Percentiles rank a stretch among this genome's conserved stretches.
Evolutionary conservation across 805 yeast genomes (phyloP).

Genomic region (Myxozyma mucilagina): DNA sequence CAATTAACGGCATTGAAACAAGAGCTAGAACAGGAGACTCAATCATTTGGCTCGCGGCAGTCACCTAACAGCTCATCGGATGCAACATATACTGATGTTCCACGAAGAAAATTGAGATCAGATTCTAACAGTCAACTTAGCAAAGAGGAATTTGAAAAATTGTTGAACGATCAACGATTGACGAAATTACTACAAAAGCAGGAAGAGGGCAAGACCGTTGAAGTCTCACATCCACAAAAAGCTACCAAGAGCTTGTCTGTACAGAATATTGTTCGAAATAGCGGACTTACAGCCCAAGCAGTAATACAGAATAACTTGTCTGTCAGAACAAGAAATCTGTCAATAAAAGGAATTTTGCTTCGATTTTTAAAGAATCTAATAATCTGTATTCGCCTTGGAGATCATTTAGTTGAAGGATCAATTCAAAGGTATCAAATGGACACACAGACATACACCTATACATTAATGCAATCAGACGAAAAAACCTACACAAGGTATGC

Average conservation of each 20-base stretch:
- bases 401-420: constrained; percentile 2
- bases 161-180: no score
- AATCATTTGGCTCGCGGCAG: no score
- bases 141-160: no score
- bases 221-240: no score
- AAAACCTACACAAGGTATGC: not conserved
- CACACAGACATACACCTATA: not conserved
- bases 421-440: not conserved
- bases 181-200: not conserved
- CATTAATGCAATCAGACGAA: not conserved
- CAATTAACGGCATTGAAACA: no score
- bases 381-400: not conserved
- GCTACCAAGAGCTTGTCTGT: not conserved
- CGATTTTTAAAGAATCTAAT: not conserved
- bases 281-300: not conserved
- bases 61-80: no score
- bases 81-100: no score
- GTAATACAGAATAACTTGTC: not conserved
- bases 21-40: no score
- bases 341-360: not conserved
- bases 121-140: no score
- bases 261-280: not conserved
- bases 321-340: not conserved
- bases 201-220: not conserved
- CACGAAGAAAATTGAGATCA: no score